Percentiles rank a stretch among this genome's conserved stretches.
Conservation (phyloP, 2,329 filamentous ascomycete species). For the Cercospora sp. region DNA sequence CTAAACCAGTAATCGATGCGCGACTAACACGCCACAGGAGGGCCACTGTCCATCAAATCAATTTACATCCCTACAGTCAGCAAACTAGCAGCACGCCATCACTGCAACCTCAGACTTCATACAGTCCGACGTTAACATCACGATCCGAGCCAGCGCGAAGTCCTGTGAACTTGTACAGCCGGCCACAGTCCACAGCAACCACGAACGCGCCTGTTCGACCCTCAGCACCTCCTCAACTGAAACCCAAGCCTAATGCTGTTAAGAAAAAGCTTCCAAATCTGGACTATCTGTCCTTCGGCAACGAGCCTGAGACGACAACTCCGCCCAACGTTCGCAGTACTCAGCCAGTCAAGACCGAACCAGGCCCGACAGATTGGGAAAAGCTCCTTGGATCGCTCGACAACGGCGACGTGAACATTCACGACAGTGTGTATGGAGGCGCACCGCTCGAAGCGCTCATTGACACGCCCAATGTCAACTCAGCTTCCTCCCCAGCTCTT, state of each 20-base stretch:
- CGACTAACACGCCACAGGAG: constrained; percentile 36
- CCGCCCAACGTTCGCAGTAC: constrained; percentile 18
- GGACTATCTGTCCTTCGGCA: constrained; percentile 51
- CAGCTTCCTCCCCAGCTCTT: constrained; percentile 28
- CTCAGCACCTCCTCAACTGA: constrained; percentile 26
- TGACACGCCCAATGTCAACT: constrained; percentile 44
- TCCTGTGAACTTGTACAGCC: constrained; percentile 40
- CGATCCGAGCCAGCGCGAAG: constrained; percentile 52
- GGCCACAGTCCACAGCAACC: constrained; percentile 28
- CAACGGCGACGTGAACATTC: constrained; percentile 77
- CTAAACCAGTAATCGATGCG: neutral
- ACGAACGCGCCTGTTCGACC: constrained; percentile 27
- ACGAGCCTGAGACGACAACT: constrained; percentile 35
- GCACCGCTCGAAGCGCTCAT: constrained; percentile 50
- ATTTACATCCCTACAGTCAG: constrained; percentile 51
- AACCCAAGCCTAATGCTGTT: constrained; percentile 19
- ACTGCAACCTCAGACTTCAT: constrained; percentile 47
- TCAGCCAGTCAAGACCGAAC: constrained; percentile 38
- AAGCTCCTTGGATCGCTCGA: constrained; percentile 77
- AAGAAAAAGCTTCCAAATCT: constrained; percentile 42
- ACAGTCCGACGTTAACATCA: constrained; percentile 45
- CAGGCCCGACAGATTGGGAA: constrained; percentile 74
- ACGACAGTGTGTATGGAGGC: constrained; percentile 76
- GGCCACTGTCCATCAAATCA: constrained; percentile 46
- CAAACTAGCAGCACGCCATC: constrained; percentile 51